A percentile compares a stretch with the other conserved stretches of the same genome.
Evolutionary conservation across 148 eudicot genomes (phyloP).

Genomic region (Cornus suecica): DNA sequence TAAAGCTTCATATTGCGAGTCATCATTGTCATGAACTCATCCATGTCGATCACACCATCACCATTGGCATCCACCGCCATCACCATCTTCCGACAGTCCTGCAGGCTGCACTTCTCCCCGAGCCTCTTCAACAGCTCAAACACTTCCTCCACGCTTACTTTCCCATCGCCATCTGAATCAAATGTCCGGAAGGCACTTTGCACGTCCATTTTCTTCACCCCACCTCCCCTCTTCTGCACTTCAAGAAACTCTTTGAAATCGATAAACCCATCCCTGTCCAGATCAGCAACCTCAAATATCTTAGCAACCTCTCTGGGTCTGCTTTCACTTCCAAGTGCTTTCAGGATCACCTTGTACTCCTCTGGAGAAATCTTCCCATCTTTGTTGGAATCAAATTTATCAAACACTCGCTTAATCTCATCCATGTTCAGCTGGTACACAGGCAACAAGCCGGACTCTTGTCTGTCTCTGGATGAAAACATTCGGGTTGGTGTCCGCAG

Average conservation of each 20-base stretch:
- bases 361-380: constrained; percentile 71
- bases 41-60: constrained; percentile 69
- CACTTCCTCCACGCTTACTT: constrained; percentile 60
- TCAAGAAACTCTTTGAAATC: constrained; percentile 70
- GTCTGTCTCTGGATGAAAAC: constrained; percentile 41
- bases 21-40: constrained; percentile 75
- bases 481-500: constrained; percentile 40
- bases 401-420: constrained; percentile 57
- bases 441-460: constrained; percentile 33
- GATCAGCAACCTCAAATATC: constrained; percentile 65
- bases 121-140: constrained; percentile 42
- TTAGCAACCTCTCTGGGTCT: constrained; percentile 38
- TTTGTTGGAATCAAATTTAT: constrained; percentile 55
- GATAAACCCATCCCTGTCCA: constrained; percentile 67
- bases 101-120: constrained; percentile 48
- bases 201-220: constrained; percentile 53
- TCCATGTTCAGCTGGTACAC: constrained; percentile 37
- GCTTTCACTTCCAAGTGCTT: constrained; percentile 45
- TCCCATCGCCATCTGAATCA: constrained; percentile 66
- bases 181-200: constrained; percentile 56
- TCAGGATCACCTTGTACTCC: constrained; percentile 61
- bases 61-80: constrained; percentile 53
- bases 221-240: constrained; percentile 61
- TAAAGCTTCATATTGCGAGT: constrained; percentile 45
- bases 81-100: constrained; percentile 63